Conservation (phyloP, 2,329 filamentous ascomycete genomes). For the Byssochlamys sp. region DNA sequence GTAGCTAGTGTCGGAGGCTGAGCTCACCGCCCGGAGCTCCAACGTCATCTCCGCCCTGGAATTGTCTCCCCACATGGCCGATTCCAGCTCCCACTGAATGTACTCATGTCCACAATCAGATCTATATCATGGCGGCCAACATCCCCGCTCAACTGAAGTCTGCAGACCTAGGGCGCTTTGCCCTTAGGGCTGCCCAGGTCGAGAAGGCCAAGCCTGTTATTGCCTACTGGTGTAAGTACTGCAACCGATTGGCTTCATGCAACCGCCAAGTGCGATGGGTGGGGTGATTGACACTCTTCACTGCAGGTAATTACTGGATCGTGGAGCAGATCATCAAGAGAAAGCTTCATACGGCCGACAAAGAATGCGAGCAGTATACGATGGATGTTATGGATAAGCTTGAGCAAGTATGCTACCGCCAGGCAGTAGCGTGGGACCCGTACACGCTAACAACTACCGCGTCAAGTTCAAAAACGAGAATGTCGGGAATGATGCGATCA, state of each 20-base stretch:
- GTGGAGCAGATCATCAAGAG: constrained; percentile 82
- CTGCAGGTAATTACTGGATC: constrained; percentile 74
- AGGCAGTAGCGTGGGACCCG: background rate
- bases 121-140: constrained; percentile 55
- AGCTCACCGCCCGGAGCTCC: constrained; percentile 3
- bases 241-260: background rate
- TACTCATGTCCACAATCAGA: background rate
- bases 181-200: constrained; percentile 72
- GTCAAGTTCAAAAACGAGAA: constrained; percentile 60
- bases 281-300: constrained; percentile 11
- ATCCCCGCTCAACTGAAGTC: constrained; percentile 65
- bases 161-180: constrained; percentile 75
- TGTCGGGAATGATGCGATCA: constrained; percentile 68
- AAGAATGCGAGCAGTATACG: constrained; percentile 72
- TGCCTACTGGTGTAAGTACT: constrained; percentile 79
- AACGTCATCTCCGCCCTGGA: constrained; percentile 16
- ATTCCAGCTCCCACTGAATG: constrained; percentile 1
- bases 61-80: constrained; percentile 3
- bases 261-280: constrained; percentile 1
- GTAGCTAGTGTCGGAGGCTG: too few species aligned
- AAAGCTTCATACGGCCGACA: constrained; percentile 65
- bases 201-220: constrained; percentile 77
- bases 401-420: constrained; percentile 51
- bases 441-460: background rate
- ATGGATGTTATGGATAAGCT: constrained; percentile 81